A percentile compares a stretch with the other conserved stretches of the same genome.
Conservation (phyloP, 1,284 basidiomycete species). For the Cryptococcus sp. region DNA sequence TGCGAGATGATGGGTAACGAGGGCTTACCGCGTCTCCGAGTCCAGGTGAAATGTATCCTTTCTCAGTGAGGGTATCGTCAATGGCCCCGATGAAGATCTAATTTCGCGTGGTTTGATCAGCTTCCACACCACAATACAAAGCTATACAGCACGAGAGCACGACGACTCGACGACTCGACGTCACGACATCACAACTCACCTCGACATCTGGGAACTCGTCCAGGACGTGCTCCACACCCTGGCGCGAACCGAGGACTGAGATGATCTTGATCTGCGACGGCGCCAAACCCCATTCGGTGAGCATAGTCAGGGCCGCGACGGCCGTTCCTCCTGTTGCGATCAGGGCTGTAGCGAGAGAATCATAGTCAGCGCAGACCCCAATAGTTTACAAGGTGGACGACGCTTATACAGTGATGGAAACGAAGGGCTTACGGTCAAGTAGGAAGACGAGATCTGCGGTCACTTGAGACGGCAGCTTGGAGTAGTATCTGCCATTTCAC, state of each 20-base stretch:
- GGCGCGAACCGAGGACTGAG: conserved; percentile 74
- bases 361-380: no score
- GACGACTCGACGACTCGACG: background rate
- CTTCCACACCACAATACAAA: background rate
- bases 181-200: conserved; percentile 55
- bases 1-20: background rate
- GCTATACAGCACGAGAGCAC: background rate
- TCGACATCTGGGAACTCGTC: conserved; percentile 74
- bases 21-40: conserved; percentile 76
- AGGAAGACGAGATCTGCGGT: conserved; percentile 81
- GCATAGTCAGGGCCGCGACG: conserved; percentile 78
- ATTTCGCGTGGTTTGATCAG: background rate
- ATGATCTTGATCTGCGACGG: conserved; percentile 72
- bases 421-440: conserved; percentile 64
- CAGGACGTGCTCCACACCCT: conserved; percentile 70
- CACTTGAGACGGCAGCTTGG: conserved; percentile 77
- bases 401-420: background rate
- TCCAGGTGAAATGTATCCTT: conserved; percentile 82
- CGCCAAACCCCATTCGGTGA: conserved; percentile 80
- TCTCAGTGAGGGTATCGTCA: conserved; percentile 67
- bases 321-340: conserved; percentile 95
- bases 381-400: background rate
- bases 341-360: conserved; percentile 56
- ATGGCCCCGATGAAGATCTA: conserved; percentile 83
- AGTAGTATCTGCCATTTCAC: conserved; percentile 68